Base-by-base conservation (phyloP, 1,284 basidiomycete species). In the Garcileccinum viscosum region DNA sequence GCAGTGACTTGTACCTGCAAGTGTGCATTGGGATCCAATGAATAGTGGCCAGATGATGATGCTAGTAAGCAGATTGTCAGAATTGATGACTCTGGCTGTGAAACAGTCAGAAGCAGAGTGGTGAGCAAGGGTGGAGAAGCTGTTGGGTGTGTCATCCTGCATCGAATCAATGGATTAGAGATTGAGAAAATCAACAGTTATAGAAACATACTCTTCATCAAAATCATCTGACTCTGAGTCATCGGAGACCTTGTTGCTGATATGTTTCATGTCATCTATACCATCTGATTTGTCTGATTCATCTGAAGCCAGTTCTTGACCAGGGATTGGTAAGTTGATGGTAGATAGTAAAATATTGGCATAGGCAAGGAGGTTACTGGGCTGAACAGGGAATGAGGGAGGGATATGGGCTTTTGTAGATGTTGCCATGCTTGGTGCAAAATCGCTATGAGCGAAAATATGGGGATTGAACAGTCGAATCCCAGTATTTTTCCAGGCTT, bases 401-500 rank as follows among this genome's bases (percentile, higher is more conserved):
- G 53, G 53, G 27, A 58, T 27, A 19, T 58, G 53, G 15, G 53
- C 53, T 33, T 58, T 17, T 3, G 53, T 58, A 14, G 53, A 58
- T 58, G 53, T 27, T 6, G 53, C 22, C 53, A 58, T 58, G 27
- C 63, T 64, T 14, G 53, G 63, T 22, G 35, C 37, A 32, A 40
- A 64, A 35, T 64, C 50, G 4, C 27, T 22, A 3, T 64, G 32
- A 12, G 24, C 37, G 14, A 64, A 64, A 24, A 64, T 64, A 11
- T 27, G 3, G 5, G 63, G 63, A 58, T 64, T 33, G 7, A 64
- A 17, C 24, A 50, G 63, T 12, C 37, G 37, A 24, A 64, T 38
- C 8, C 37, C 63, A 58, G 33, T 64, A 37, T 50, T 38, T 33
- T 64, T 64, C 53, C 53, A 64, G 22, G 63, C 50, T 33, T 40